Base-by-base conservation (phyloP, 176 grass and related monocot species). In the Thalia dealbata region DNA sequence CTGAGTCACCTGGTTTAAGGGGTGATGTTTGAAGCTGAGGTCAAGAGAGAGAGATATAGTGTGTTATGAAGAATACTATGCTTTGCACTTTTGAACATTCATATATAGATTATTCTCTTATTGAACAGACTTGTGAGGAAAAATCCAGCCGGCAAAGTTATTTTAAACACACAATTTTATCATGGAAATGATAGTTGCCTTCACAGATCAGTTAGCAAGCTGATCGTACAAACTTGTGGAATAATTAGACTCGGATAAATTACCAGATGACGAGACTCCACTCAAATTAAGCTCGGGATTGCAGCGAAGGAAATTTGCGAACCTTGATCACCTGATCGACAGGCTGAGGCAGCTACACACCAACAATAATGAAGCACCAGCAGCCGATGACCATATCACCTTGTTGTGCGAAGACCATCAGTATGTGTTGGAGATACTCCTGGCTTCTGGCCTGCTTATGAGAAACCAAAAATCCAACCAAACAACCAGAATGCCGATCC, bases 381-480 rank as follows among this genome's bases (percentile, higher is more conserved):
- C 84, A 11, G 79, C 81, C 4, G 32, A 38, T 9, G 95, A 99
- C 61, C 83, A 87, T 73, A 86, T 93, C 12, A 82, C 87, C 19
- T 85, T 88, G 76, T 76, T 92, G 68, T 96, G 93, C 26, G 81
- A 91, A 38, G 32, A 38, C 32, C 32, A 38, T 38, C 32, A 38
- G 32, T 99, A 91, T 18, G 79, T 88, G 48, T 91, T 87, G 3
- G 90, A 99, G 76, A 91, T 99, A 76, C 85, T 99, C 14, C 52
- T 93, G 28, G 90, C 95, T 24, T 99, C 95, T 3, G 95, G 95
- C 69, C 83, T 99, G 84, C 84, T 99, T 65, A 93, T 93, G 95
- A 93, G 86, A 85, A 90, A 91, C 21, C 62, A 88, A 42, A 71
- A 77, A 42, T 83, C 63, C 44, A 78, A 42, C 28, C 74, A 51